phyloP scores from a whole-genome alignment of 495 filamentous ascomycete species.

The Aeminium ludgeri region DNA sequence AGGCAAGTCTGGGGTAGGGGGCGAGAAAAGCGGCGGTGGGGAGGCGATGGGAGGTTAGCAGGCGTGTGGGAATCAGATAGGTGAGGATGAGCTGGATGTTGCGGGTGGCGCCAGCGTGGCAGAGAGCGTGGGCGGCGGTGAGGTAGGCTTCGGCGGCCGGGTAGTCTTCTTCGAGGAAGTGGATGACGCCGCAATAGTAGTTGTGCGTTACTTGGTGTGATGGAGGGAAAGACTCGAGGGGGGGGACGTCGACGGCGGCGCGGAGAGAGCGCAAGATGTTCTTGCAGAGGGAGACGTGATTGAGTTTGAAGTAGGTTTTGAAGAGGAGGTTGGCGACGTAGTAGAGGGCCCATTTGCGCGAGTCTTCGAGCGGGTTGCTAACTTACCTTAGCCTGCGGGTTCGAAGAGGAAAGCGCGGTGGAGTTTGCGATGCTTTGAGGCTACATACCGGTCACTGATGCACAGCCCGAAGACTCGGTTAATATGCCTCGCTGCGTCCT shows the following conservation, averaged over 20 bases:
- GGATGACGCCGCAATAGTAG: slow-evolving; percentile 80
- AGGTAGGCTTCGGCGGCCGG: slow-evolving; percentile 66
- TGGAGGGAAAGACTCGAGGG: slow-evolving; percentile 56
- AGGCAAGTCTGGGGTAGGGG: slow-evolving; percentile 59
- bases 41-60: slow-evolving; percentile 71
- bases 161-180: slow-evolving; percentile 88
- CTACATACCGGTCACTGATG: slow-evolving; percentile 64
- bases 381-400: slow-evolving; percentile 11
- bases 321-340: slow-evolving; percentile 83
- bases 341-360: slow-evolving; percentile 94
- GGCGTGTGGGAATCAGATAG: slow-evolving; percentile 80
- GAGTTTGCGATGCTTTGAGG: not conserved
- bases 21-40: slow-evolving; percentile 54
- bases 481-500: slow-evolving; percentile 74
- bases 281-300: slow-evolving; percentile 72
- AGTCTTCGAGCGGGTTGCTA: slow-evolving; percentile 72
- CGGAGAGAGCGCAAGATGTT: slow-evolving; percentile 69
- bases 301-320: slow-evolving; percentile 96
- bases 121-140: slow-evolving; percentile 58
- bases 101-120: slow-evolving; percentile 41
- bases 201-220: slow-evolving; percentile 91
- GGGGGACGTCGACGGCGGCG: slow-evolving; percentile 65
- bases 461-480: slow-evolving; percentile 82
- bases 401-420: too few species aligned
- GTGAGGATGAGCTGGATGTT: slow-evolving; percentile 91